A percentile compares a stretch with the other conserved stretches of the same genome.
These are phyloP conservation scores for Pseudoscleropodium purum DNA, from an alignment of 225 moss, liverwort and hornwort species.

Conservation along the genomic window DNA sequence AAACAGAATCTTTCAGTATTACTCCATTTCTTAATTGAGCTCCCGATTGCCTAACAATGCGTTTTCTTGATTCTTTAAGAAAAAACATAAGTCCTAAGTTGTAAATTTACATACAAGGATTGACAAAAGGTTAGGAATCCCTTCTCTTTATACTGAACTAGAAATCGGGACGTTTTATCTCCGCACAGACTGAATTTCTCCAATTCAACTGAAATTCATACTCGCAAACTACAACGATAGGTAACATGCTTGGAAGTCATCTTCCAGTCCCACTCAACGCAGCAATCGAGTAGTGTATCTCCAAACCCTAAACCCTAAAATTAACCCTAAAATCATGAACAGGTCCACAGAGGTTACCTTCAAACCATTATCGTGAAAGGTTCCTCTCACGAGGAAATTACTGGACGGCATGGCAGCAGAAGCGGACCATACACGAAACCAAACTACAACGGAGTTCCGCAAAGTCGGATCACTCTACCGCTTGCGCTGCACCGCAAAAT, in stretches of 20 bases:
- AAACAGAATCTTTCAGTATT: background rate
- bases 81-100: background rate
- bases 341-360: constrained; percentile 30
- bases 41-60: background rate
- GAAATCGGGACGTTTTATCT: background rate
- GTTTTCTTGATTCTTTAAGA: background rate
- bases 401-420: constrained; percentile 52
- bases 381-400: constrained; percentile 43
- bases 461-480: background rate
- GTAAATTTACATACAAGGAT: background rate
- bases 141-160: too few relatives aligned
- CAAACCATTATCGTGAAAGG: constrained; percentile 39
- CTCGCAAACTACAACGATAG: background rate
- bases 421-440: background rate
- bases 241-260: too few relatives aligned
- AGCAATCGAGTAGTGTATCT: background rate
- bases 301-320: constrained; percentile 12
- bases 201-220: background rate
- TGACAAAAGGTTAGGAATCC: background rate
- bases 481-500: background rate
- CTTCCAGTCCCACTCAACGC: background rate
- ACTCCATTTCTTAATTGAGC: background rate
- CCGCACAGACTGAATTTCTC: background rate
- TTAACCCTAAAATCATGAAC: background rate
- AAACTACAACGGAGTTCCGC: background rate